A percentile compares a stretch with the other conserved stretches of the same genome.
Conservation (phyloP, 73 alveolate species). For the Paramecium tetraurelia region DNA sequence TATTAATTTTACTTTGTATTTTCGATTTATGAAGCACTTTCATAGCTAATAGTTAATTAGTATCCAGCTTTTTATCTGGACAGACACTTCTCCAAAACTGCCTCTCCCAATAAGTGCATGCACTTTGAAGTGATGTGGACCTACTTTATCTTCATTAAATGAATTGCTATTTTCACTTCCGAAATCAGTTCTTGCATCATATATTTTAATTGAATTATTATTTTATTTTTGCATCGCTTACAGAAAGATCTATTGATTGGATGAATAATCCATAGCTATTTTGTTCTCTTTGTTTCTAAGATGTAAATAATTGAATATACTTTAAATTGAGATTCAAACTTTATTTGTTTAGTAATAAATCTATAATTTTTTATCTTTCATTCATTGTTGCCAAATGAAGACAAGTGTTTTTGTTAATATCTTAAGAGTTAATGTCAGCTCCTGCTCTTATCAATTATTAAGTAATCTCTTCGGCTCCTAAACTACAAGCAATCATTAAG, state of each 20-base stretch:
- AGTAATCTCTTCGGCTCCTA: slow-evolving; percentile 54
- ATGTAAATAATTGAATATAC: background rate
- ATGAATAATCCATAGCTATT: slow-evolving; percentile 34
- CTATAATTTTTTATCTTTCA: slow-evolving; percentile 42
- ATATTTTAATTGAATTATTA: slow-evolving; percentile 42
- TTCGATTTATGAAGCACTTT: slow-evolving; percentile 89
- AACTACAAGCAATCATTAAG: slow-evolving; percentile 51
- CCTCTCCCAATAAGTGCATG: slow-evolving; percentile 87
- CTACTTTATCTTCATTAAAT: slow-evolving; percentile 56
- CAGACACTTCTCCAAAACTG: slow-evolving; percentile 95
- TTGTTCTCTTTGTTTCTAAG: slow-evolving; percentile 24
- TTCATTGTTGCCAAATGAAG: slow-evolving; percentile 55
- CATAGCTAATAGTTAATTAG: slow-evolving; percentile 87
- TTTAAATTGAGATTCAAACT: slow-evolving; percentile 30
- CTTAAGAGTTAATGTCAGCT: slow-evolving; percentile 54
- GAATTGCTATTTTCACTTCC: slow-evolving; percentile 39
- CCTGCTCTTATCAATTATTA: slow-evolving; percentile 62
- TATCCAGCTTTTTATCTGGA: slow-evolving; percentile 80
- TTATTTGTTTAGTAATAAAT: slow-evolving; percentile 34
- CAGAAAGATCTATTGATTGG: background rate
- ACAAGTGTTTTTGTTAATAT: slow-evolving; percentile 48
- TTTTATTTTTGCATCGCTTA: slow-evolving; percentile 37
- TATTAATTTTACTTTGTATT: slow-evolving; percentile 64
- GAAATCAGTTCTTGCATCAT: slow-evolving; percentile 54
- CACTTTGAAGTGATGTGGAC: slow-evolving; percentile 59